Base-by-base conservation (phyloP, 352 stramenopile species). In the Thraustochytrium striatum region DNA sequence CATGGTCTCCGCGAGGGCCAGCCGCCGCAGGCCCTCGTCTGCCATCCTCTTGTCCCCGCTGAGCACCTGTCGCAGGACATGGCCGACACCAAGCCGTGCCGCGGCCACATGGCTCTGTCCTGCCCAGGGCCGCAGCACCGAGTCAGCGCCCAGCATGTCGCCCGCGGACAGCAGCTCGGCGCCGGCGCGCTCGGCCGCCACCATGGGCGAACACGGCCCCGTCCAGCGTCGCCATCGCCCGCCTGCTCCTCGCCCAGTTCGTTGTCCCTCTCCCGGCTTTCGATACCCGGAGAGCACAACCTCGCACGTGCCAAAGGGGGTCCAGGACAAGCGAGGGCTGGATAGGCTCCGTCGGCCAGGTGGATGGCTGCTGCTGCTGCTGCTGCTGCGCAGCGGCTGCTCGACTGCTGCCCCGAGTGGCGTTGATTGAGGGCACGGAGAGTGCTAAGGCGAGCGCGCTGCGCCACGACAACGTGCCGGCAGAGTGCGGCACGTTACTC, bases 31-130 rank as follows among this genome's bases (percentile, higher is more conserved):
- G 41, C 59, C 50, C 9, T 33, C 59, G 41, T 70, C 59, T n/a
- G 59, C 30, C 16, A 70, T n/a, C 25, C 53, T 70, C 21, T 38
- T 30, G 38, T 70, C 59, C 5, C 59, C 59, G 16, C 35, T 38
- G 9, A 70, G 59, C 33, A 70, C 30, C 59, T 57, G 59, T 32
- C 59, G 33, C 59, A 70, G 36, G 25, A 70, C 41, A 32, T 70
- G 50, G 13, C 35, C 28, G 35, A 70, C 53, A 9, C 35, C 59
- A 38, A 53, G 53, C 9, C 59, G 36, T 28, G 59, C 36, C 35
- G 59, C 59, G 41, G 16, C 59, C 59, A n/a, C 53, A 70, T 21
- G 50, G 59, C 41, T 11, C n/a, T 3, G 9, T 70, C 1, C 11
- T 19, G 25, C 41, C 21, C 13, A n/a, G 5, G 16, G 3, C 41